A percentile compares a stretch with the other conserved stretches of the same genome.
Conservation (phyloP, 2,329 filamentous ascomycete genomes). For the Hymenoscyphus repandus region DNA sequence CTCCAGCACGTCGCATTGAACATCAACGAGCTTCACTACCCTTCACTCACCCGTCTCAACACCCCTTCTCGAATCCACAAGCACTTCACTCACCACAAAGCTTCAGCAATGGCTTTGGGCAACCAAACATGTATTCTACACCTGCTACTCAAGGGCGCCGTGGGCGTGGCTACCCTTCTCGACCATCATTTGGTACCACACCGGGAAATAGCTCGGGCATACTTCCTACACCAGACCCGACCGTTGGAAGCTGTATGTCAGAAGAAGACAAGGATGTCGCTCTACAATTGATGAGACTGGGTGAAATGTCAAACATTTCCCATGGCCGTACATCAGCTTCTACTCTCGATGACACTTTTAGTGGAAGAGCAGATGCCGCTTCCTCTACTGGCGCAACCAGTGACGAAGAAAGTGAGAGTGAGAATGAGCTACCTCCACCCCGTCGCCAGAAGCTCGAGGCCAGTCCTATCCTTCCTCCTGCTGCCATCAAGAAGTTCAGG, state of each 20-base stretch:
- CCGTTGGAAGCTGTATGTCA: constrained; percentile 91
- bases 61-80: constrained; percentile 72
- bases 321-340: constrained; percentile 91
- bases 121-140: constrained; percentile 56
- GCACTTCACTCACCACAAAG: constrained; percentile 81
- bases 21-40: constrained; percentile 67
- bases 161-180: constrained; percentile 52
- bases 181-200: constrained; percentile 36
- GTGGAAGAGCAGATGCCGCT: constrained; percentile 77
- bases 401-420: constrained; percentile 66
- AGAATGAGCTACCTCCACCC: constrained; percentile 54
- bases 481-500: constrained; percentile 39
- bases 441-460: constrained; percentile 52
- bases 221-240: constrained; percentile 92
- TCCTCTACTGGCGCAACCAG: constrained; percentile 84
- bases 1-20: constrained; percentile 77
- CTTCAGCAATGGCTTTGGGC: constrained; percentile 52
- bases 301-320: constrained; percentile 88
- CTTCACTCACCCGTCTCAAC: constrained; percentile 69
- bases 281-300: constrained; percentile 91
- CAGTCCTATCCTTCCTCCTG: constrained; percentile 45
- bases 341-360: constrained; percentile 88
- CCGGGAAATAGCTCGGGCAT: constrained; percentile 51
- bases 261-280: constrained; percentile 93
- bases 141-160: constrained; percentile 61